Evolutionary conservation across 2,329 filamentous ascomycete genomes (phyloP).

Genomic region (Fusarium acutatum): DNA sequence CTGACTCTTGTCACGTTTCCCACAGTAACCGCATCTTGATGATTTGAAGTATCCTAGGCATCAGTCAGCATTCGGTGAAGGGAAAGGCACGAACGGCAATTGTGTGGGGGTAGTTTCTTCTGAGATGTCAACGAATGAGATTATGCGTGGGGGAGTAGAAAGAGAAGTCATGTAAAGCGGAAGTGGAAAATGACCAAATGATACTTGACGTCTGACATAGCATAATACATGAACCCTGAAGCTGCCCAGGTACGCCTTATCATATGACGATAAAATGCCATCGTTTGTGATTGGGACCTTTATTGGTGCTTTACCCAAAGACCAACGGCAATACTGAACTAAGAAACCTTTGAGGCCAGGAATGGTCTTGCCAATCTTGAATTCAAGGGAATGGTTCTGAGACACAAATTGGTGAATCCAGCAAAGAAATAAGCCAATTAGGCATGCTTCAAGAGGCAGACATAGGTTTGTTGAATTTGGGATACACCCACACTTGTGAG

Average conservation of each 20-base stretch:
- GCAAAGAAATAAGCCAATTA: not conserved
- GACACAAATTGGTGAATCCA: not conserved
- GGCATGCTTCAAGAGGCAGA: not conserved
- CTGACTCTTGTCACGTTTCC: constrained; percentile 57
- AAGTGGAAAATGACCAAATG: not conserved
- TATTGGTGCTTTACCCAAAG: not conserved
- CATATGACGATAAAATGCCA: constrained; percentile 1
- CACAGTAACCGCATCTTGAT: constrained; percentile 63
- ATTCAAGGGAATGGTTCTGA: not conserved
- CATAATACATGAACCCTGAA: not conserved
- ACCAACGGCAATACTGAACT: not conserved
- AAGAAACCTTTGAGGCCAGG: not conserved
- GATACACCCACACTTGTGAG: not conserved
- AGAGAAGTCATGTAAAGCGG: not conserved
- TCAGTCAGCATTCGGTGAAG: constrained; percentile 28
- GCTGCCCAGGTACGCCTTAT: not conserved
- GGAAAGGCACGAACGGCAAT: constrained; percentile 7
- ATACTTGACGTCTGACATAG: not conserved
- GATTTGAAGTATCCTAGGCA: constrained; percentile 60
- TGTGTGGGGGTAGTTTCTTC: constrained; percentile 32
- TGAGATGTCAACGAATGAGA: constrained; percentile 15
- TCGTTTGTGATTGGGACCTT: not conserved
- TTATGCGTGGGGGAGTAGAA: constrained; percentile 18
- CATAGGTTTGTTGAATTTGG: not conserved
- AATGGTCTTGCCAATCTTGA: not conserved